Evolutionary conservation across 2,329 filamentous ascomycete genomes (phyloP), one percentile per base, ranked within the genome.

Genomic region (Pseudogymnoascus sp.): DNA sequence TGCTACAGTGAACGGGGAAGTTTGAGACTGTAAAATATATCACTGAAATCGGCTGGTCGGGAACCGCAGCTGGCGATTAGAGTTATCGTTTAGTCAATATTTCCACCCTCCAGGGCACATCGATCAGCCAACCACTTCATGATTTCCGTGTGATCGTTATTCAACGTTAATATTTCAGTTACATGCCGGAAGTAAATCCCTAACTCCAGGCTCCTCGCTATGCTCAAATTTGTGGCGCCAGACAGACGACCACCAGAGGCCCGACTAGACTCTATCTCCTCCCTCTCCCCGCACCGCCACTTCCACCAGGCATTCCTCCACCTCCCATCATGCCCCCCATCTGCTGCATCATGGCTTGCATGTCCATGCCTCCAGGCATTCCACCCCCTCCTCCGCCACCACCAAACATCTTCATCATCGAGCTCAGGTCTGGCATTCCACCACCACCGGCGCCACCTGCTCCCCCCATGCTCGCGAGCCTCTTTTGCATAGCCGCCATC

Each of bases 401-500:
- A 3, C 88, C 89, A 69, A 97, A 83, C 89, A 96, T 96, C 81
- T 95, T 93, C 85, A 96, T 93, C 77, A 97, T 83, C 64, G 87
- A 87, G 33, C 86, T 86, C 83, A 97, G 89, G 70, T 96, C 91
- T 0, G 88, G 88, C 88, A 92, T 91, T 9, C 31, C 31, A 42
- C 79, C 75, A 69, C 82, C 82, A 13, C 78, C 79, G 23, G 78
- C 79, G 38, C 82, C 83, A 1, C 80, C 88, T 3, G 81, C 86
- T 38, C 90, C 91, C 35, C 93, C 95, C 91, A 97, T 96, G 69
- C 89, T 91, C 73, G 93, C 90, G 78, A 99, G 80, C 11, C 93
- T 83, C 79, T 96, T 96, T 79, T 99, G 95, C 92, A 97, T 96
- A 1, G 95, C 93, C 0, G 93, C 93, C 78, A 97, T 84, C 76